Evolutionary conservation across 331 rosid species (phyloP).

Genomic region (Arachis monticola): DNA sequence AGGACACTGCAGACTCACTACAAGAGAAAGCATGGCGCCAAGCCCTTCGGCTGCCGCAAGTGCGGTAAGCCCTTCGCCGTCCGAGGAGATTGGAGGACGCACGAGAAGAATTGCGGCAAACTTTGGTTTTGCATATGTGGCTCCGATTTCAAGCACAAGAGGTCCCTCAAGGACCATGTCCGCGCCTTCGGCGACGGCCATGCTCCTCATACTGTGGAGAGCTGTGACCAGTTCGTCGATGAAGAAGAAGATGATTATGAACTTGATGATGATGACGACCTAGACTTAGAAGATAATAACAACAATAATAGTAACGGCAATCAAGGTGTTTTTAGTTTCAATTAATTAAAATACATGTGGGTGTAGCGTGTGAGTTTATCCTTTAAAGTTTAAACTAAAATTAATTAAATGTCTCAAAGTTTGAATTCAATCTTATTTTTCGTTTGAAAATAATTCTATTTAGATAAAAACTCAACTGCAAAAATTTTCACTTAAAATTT

Average conservation of each 20-base stretch:
- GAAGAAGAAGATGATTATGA: constrained; percentile 48
- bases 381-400: no score
- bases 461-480: no score
- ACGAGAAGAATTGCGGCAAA: constrained; percentile 95
- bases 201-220: constrained; percentile 68
- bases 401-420: no score
- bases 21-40: constrained; percentile 91
- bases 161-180: constrained; percentile 91
- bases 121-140: constrained; percentile 97
- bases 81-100: constrained; percentile 95
- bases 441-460: no score
- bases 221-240: constrained; percentile 49
- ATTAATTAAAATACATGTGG: neutral
- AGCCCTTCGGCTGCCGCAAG: constrained; percentile 85
- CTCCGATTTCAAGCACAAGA: constrained; percentile 92
- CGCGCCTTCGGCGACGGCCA: constrained; percentile 88
- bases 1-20: constrained; percentile 91
- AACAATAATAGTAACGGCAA: constrained; percentile 6
- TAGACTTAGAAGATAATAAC: constrained; percentile 27
- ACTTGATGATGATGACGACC: constrained; percentile 46
- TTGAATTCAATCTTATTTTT: no score
- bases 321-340: constrained; percentile 40
- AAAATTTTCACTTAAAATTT: no score
- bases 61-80: constrained; percentile 89
- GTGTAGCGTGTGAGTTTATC: no score